Percentiles rank a stretch among this genome's conserved stretches.
Conservation (phyloP, 768 basidiomycete genomes). For the Tricholoma matsutake region DNA sequence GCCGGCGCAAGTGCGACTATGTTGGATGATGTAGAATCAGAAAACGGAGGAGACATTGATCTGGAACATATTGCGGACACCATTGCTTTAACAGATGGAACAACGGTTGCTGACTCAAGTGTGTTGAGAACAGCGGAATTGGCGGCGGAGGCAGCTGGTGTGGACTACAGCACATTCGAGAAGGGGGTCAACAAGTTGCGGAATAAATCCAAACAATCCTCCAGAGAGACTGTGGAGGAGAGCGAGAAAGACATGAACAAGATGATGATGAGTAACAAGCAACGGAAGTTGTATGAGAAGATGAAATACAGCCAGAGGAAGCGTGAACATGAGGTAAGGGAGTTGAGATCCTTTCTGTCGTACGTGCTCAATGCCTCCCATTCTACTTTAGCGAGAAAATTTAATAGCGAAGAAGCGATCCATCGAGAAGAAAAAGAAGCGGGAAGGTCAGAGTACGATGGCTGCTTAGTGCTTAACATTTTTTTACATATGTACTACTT, state of each 20-base stretch:
- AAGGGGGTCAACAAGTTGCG: conserved; percentile 63
- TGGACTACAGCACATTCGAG: conserved; percentile 78
- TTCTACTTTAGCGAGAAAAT: conserved; percentile 47
- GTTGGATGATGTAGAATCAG: conserved; percentile 30
- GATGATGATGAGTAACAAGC: conserved; percentile 97
- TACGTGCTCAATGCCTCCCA: conserved; percentile 10
- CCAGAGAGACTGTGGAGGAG: conserved; percentile 31
- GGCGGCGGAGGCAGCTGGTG: conserved; percentile 84
- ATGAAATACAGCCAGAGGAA: conserved; percentile 86
- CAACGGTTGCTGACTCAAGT: conserved; percentile 52
- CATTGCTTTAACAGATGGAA: conserved; percentile 29
- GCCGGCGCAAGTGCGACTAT: conserved; percentile 30
- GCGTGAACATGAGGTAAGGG: conserved; percentile 72
- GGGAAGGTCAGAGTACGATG: conserved; percentile 11
- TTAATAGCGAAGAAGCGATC: conserved; percentile 57
- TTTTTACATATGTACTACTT: background rate
- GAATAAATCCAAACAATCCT: conserved; percentile 34
- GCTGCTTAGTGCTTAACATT: background rate
- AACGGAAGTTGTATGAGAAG: conserved; percentile 89
- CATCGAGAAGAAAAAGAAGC: conserved; percentile 52
- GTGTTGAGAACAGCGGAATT: conserved; percentile 85
- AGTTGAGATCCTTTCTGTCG: background rate
- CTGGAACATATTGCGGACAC: conserved; percentile 28
- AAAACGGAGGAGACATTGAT: conserved; percentile 31
- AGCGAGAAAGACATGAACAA: conserved; percentile 88